Base-by-base conservation (phyloP, 352 stramenopile species). In the Pythium rishiriense region DNA sequence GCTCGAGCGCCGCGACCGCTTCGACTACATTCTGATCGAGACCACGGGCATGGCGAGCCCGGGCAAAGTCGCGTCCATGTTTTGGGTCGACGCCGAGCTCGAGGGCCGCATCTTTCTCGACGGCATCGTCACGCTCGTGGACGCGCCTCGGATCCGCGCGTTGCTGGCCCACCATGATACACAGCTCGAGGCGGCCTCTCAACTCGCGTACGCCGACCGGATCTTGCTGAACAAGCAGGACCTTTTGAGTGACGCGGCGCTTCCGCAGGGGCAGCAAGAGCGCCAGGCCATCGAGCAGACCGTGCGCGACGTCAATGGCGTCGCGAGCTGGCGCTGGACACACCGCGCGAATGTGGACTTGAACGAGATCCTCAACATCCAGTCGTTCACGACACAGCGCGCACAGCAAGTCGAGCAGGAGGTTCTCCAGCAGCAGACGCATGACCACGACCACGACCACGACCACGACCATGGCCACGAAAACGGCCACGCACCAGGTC, bases 181-280 rank as follows among this genome's bases (percentile, higher is more conserved):
- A 5, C 62, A 69, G 29, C 56, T 76, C 21, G 97, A 99, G 69
- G 94, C 96, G 0, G 78, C 92, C 31, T 91, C 98, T 46, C 98
- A 99, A 74, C 79, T 99, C 24, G 97, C 97, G 1, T 99, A 99
- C 83, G 96, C 97, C 0, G 98, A 99, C 78, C 94, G 96, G 31
- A 98, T 99, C 63, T 64, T 99, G 43, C 77, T 99, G 33, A 99
- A 99, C 78, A 99, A 99, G 72, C 79, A 96, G 22, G 98, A 99
- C 76, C 78, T 99, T 11, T 89, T 99, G 11, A 81, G 69, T 0
- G 62, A 69, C 6, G 41, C 24, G 8, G 77, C 87, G 14, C 86
- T 95, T 28, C 35, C 58, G n/a, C 37, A 79, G 37, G 60, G 88
- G 15, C 54, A 41, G 0, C 22, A 64, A 29, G 31, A 64, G 26